These are phyloP conservation scores for Erythrophleum ivorense DNA, from an alignment of 331 rosid species.

Conservation along the genomic window DNA sequence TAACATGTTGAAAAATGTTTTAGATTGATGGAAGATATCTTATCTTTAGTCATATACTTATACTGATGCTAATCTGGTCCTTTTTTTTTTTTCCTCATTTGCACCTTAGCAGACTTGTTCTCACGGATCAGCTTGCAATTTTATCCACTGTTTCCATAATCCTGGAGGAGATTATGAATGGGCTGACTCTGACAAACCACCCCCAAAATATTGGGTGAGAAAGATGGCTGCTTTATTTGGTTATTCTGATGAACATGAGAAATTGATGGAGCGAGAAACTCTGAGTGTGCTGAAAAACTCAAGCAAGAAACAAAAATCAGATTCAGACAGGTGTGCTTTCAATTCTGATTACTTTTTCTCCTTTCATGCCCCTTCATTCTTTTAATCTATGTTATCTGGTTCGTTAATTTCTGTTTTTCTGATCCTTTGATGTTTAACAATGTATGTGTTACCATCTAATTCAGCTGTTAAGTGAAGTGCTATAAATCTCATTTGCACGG, in stretches of 20 bases:
- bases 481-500: background rate
- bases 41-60: background rate
- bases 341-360: background rate
- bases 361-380: background rate
- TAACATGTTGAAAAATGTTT: constrained; percentile 23
- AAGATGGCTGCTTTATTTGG: constrained; percentile 84
- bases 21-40: constrained; percentile 1
- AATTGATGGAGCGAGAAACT: constrained; percentile 44
- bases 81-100: constrained; percentile 30
- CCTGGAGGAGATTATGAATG: constrained; percentile 97
- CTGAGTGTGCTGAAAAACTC: constrained; percentile 43
- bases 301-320: constrained; percentile 45
- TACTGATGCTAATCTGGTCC: constrained; percentile 15
- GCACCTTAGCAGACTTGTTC: constrained; percentile 76
- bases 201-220: constrained; percentile 79
- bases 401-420: background rate
- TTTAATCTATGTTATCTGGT: background rate
- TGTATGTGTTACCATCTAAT: background rate
- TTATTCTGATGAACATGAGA: constrained; percentile 57
- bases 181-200: constrained; percentile 91
- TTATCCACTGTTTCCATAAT: constrained; percentile 91
- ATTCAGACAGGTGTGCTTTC: constrained; percentile 60
- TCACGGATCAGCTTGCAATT: constrained; percentile 89
- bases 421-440: background rate
- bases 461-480: constrained; percentile 1